phyloP scores from a whole-genome alignment of 257 asterid species.

The Plantago major region DNA sequence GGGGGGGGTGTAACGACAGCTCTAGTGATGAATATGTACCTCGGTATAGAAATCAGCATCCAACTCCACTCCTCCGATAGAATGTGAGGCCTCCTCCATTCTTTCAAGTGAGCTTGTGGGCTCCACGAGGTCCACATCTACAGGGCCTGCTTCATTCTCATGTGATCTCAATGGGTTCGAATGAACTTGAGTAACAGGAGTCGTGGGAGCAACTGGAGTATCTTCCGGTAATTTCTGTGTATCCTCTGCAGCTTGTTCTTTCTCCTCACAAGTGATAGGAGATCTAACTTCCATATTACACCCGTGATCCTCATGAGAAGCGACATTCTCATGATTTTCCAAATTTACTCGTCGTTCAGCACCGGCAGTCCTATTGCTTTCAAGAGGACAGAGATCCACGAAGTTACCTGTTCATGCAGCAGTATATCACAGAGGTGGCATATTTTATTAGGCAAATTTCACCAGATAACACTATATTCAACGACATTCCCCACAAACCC shows the following conservation, averaged over 20 bases:
- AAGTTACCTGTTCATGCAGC: slow-evolving; percentile 40
- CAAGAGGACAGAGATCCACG: slow-evolving; percentile 24
- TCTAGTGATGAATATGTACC: background rate
- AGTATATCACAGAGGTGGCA: slow-evolving; percentile 9
- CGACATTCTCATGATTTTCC: slow-evolving; percentile 13
- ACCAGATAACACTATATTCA: background rate
- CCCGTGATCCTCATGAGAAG: background rate
- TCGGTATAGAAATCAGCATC: slow-evolving; percentile 7
- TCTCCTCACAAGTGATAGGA: background rate
- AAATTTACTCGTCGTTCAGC: slow-evolving; percentile 11
- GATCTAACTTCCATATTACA: slow-evolving; percentile 22
- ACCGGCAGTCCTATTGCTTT: slow-evolving; percentile 14
- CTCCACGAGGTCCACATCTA: slow-evolving; percentile 24
- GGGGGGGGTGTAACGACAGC: too few species aligned
- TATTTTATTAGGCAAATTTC: slow-evolving; percentile 3
- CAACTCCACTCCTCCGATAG: slow-evolving; percentile 29
- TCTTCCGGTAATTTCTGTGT: slow-evolving; percentile 4
- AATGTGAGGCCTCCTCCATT: slow-evolving; percentile 24
- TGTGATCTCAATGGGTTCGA: slow-evolving; percentile 32
- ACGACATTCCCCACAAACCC: background rate
- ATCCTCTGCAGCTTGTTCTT: background rate
- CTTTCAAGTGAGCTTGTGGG: slow-evolving; percentile 34
- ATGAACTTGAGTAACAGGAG: slow-evolving; percentile 27
- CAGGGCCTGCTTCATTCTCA: slow-evolving; percentile 31
- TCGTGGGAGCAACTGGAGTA: slow-evolving; percentile 10